Conservation (phyloP, 164 flowering plant species). For the Vitis amurensis region DNA sequence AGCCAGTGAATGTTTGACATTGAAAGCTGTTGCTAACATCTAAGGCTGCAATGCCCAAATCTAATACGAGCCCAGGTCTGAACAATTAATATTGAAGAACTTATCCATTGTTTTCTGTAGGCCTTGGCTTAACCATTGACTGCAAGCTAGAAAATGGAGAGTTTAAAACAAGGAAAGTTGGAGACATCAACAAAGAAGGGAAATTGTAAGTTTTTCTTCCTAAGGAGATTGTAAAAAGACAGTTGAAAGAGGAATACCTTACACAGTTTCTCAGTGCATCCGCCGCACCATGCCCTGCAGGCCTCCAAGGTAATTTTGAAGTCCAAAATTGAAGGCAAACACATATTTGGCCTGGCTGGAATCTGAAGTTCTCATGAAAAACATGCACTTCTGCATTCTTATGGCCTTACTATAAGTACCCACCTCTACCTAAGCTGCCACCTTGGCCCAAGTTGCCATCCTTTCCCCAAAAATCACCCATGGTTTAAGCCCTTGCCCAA, state of each 20-base stretch:
- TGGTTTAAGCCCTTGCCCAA: no score
- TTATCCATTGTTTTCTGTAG: constrained; percentile 30
- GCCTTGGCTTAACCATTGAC: constrained; percentile 57
- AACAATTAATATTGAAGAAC: no score
- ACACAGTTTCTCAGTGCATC: constrained; percentile 72
- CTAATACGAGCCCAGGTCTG: no score
- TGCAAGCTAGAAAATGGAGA: constrained; percentile 57
- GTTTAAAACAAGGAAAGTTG: constrained; percentile 45
- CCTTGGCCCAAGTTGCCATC: no score
- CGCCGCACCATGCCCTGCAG: constrained; percentile 54
- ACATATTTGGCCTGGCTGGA: constrained; percentile 36
- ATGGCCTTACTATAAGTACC: no score
- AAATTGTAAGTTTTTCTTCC: constrained; percentile 63
- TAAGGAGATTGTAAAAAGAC: constrained; percentile 39
- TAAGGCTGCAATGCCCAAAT: no score
- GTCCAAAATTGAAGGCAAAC: constrained; percentile 42
- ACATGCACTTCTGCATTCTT: no score
- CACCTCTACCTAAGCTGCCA: no score
- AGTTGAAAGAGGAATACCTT: constrained; percentile 64
- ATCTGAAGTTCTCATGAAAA: no score
- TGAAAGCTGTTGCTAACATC: no score
- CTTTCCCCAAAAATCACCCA: no score
- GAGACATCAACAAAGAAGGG: constrained; percentile 63
- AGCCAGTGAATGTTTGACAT: no score
- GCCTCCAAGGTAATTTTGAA: constrained; percentile 47